phyloP scores from a whole-genome alignment of 306 rosid species.

The Ormosia semicastrata region DNA sequence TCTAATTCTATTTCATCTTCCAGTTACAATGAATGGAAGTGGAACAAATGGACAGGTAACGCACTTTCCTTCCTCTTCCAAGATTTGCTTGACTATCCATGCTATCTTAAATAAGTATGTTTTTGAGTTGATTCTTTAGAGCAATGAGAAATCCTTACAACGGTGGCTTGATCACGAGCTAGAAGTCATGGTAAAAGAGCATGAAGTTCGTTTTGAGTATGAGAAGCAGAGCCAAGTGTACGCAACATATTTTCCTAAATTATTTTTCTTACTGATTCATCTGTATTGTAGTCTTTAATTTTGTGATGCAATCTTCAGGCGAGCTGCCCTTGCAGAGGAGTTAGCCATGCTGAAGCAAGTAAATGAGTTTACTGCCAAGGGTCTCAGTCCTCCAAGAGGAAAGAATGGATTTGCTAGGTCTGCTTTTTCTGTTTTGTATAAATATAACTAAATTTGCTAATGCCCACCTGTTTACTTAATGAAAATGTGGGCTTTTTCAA shows the following conservation, averaged over 20 bases:
- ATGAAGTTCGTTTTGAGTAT: constrained; percentile 96
- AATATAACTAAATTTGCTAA: constrained; percentile 1
- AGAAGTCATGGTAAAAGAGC: constrained; percentile 97
- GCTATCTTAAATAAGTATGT: constrained; percentile 19
- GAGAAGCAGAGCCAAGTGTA: constrained; percentile 99
- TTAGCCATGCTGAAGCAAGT: constrained; percentile 84
- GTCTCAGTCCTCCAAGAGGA: constrained; percentile 92
- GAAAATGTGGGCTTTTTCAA: neutral
- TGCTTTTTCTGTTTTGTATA: neutral
- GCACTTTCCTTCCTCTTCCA: constrained; percentile 28
- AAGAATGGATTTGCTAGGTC: constrained; percentile 89
- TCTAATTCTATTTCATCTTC: constrained; percentile 41
- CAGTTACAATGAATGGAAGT: constrained; percentile 70
- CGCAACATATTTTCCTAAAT: constrained; percentile 26
- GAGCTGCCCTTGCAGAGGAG: constrained; percentile 95
- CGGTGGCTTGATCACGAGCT: constrained; percentile 97
- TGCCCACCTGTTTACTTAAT: neutral
- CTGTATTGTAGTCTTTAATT: constrained; percentile 1
- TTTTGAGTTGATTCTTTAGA: constrained; percentile 49
- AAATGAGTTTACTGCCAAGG: constrained; percentile 74
- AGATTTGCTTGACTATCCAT: constrained; percentile 18
- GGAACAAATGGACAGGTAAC: constrained; percentile 81
- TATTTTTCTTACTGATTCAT: constrained; percentile 15
- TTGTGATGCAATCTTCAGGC: constrained; percentile 50
- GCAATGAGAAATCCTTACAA: constrained; percentile 87